Evolutionary conservation across 768 basidiomycete genomes (phyloP).

Genomic region (Suillus ampliporus): DNA sequence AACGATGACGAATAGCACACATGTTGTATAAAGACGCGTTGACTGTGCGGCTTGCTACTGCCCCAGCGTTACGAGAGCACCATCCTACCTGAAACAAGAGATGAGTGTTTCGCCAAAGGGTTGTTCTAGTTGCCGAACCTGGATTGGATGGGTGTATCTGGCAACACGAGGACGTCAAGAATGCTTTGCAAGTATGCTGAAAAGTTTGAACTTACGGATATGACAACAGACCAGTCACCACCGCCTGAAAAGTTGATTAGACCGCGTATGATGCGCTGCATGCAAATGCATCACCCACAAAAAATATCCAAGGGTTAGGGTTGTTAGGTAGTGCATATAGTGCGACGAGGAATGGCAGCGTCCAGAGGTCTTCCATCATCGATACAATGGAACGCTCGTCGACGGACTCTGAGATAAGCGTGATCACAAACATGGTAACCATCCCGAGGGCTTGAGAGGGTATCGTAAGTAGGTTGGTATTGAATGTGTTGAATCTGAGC

Average conservation of each 20-base stretch:
- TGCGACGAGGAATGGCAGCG: constrained; percentile 64
- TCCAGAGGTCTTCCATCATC: constrained; percentile 62
- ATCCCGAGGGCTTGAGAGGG: constrained; percentile 58
- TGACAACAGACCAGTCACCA: constrained; percentile 50
- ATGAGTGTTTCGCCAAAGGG: not conserved
- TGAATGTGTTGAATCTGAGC: constrained; percentile 60
- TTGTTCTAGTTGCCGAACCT: constrained; percentile 29
- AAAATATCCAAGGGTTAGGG: constrained; percentile 59
- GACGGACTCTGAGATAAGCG: constrained; percentile 55
- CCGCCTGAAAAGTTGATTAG: constrained; percentile 33
- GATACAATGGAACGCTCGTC: constrained; percentile 60
- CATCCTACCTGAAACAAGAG: constrained; percentile 47
- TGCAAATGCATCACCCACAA: constrained; percentile 38
- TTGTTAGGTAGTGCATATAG: constrained; percentile 53
- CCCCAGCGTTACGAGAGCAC: constrained; percentile 66
- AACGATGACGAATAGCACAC: constrained; percentile 23
- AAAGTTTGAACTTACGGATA: constrained; percentile 42
- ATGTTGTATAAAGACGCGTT: constrained; percentile 67
- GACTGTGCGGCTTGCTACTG: constrained; percentile 63
- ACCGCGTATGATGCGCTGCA: not conserved
- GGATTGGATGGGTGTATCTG: constrained; percentile 55
- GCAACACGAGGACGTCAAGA: constrained; percentile 13
- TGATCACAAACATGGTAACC: constrained; percentile 55
- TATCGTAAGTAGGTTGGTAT: constrained; percentile 65
- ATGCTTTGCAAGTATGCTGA: constrained; percentile 11